Percentiles rank a stretch among this genome's conserved stretches.
Conservation (phyloP, 495 filamentous ascomycete species). For the Hypoxylon crocopeplum region DNA sequence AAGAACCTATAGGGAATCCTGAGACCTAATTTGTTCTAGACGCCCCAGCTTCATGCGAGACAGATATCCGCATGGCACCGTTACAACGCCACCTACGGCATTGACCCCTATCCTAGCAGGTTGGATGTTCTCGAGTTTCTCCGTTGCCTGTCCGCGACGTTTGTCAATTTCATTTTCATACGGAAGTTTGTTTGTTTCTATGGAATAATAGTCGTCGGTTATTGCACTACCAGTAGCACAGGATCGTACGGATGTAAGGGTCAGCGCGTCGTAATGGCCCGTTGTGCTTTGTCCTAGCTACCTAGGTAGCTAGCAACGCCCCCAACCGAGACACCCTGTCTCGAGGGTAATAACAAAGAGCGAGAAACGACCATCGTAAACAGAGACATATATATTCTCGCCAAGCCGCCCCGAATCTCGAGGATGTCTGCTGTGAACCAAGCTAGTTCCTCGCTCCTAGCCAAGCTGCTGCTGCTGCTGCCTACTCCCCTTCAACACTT, state of each 20-base stretch:
- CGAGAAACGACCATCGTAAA: background rate
- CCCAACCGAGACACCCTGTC: background rate
- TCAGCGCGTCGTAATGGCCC: background rate
- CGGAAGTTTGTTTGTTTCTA: slow-evolving; percentile 10
- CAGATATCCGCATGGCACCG: background rate
- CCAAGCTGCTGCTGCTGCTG: no score
- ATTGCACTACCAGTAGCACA: background rate
- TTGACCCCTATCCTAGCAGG: background rate
- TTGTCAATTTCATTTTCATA: background rate
- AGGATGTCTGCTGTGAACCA: background rate
- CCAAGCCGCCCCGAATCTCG: slow-evolving; percentile 1
- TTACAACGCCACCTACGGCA: background rate
- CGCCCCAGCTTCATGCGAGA: slow-evolving; percentile 11
- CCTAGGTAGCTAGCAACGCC: slow-evolving; percentile 1
- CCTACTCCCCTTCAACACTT: background rate
- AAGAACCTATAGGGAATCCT: background rate
- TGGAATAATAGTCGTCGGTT: background rate
- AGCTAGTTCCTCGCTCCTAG: slow-evolving; percentile 5
- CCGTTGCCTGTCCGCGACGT: background rate
- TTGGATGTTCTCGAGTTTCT: slow-evolving; percentile 5
- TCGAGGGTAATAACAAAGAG: background rate
- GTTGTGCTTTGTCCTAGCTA: background rate
- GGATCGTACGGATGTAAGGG: background rate
- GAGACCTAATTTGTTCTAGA: background rate
- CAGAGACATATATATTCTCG: slow-evolving; percentile 11